Base-by-base conservation (phyloP, 2,329 filamentous ascomycete species). In the Ascochyta fabae region DNA sequence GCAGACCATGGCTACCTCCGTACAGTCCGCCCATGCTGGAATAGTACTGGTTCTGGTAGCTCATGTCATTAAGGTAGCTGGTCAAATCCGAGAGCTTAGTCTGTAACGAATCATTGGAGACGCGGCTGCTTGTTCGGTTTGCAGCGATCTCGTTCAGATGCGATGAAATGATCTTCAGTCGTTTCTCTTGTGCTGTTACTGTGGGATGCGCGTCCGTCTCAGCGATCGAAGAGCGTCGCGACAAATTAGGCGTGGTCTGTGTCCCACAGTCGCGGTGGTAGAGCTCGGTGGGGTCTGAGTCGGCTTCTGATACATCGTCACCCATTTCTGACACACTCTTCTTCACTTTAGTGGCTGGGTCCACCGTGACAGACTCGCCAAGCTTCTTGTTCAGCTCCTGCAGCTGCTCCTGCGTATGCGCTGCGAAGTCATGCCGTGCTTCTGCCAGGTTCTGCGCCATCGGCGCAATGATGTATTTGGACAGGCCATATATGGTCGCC, bases 231-330 rank as follows among this genome's bases (percentile, higher is more conserved):
- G 72, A 64, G 23, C 74, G 65, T 6, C 79, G 77, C 4, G 80
- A 81, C 3, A 80, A 72, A 0, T 78, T 78, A 1, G 80, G 81
- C 0, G 86, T 87, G 0, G 91, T 95, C 74, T 95, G 91, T 1
- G 90, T 90, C 60, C 89, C 90, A 56, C 91, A 84, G 69, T 95
- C 91, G 41, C 90, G 86, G 73, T 93, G 90, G 76, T 91, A 95
- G 59, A 93, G 84, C 74, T 94, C 90, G 1, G 88, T 87, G 1
- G 91, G 90, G 61, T 88, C 86, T 12, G 83, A 85, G 65, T 82
- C 81, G 13, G 66, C 67, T 39, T 84, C 81, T 16, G 79, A 78
- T n/a, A 74, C 66, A 35, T 78, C 74, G 26, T 77, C 76, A 15
- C 72, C 70, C 1, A 73, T 61, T 29, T 65, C 69, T 48, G 54